phyloP scores from a whole-genome alignment of 495 filamentous ascomycete species.

The Penicillium mononematosum region DNA sequence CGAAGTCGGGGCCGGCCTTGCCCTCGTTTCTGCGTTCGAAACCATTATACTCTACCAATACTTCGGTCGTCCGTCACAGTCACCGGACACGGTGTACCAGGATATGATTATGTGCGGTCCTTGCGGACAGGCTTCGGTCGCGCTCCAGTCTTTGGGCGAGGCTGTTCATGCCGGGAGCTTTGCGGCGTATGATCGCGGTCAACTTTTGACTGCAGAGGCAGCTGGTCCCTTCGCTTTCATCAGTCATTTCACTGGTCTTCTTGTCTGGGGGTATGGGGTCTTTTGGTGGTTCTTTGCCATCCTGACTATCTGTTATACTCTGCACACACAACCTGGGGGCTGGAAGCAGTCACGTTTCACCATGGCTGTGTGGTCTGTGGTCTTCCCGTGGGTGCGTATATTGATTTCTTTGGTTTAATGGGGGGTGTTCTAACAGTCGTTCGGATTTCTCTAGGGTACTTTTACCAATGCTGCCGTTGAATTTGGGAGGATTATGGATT shows the following conservation, averaged over 20 bases:
- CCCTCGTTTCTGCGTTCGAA: constrained; percentile 23
- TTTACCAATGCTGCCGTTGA: constrained; percentile 34
- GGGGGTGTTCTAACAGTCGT: neutral
- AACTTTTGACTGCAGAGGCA: constrained; percentile 26
- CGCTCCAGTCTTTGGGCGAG: constrained; percentile 29
- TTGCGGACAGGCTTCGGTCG: constrained; percentile 35
- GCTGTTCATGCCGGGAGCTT: constrained; percentile 24
- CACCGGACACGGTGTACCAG: constrained; percentile 26
- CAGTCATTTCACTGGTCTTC: constrained; percentile 26
- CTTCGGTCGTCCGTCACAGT: constrained; percentile 23
- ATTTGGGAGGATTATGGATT: constrained; percentile 32
- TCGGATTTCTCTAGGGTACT: constrained; percentile 22
- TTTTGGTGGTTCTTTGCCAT: constrained; percentile 40
- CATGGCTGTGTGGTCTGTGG: constrained; percentile 28
- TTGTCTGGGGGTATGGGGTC: constrained; percentile 33
- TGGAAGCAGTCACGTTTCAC: constrained; percentile 21
- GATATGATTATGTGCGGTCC: constrained; percentile 43
- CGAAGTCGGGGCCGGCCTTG: constrained; percentile 30
- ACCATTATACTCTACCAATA: constrained; percentile 28
- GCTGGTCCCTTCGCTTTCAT: constrained; percentile 18
- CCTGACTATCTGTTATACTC: constrained; percentile 31
- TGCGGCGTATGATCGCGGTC: constrained; percentile 28
- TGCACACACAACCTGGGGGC: constrained; percentile 24
- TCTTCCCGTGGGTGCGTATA: constrained; percentile 32
- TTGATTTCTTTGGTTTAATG: constrained; percentile 2